Evolutionary conservation across 345 rosid genomes (phyloP).

Genomic region (Limnanthes douglasii): DNA sequence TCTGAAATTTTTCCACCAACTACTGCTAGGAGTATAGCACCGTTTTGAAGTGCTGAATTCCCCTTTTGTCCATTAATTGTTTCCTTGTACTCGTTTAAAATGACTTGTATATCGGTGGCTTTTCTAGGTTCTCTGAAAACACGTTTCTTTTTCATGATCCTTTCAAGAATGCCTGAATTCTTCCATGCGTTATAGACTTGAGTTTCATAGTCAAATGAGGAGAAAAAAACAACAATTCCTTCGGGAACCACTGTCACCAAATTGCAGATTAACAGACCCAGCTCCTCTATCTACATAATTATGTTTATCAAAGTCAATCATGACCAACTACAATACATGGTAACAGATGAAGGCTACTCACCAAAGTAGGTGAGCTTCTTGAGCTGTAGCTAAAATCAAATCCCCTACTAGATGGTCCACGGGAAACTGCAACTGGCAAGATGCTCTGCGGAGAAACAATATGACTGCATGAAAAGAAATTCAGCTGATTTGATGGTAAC

Average conservation of each 20-base stretch:
- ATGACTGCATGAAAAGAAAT: slow-evolving; percentile 82
- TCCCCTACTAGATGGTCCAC: slow-evolving; percentile 66
- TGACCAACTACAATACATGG: too few relatives aligned
- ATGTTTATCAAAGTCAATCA: slow-evolving; percentile 7
- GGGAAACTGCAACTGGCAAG: slow-evolving; percentile 65
- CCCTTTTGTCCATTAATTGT: slow-evolving; percentile 26
- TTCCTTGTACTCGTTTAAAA: slow-evolving; percentile 77
- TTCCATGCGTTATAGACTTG: slow-evolving; percentile 72
- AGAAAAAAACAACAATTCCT: slow-evolving; percentile 87
- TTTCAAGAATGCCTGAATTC: slow-evolving; percentile 54
- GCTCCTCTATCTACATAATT: slow-evolving; percentile 58
- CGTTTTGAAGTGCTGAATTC: slow-evolving; percentile 23
- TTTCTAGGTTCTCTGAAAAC: slow-evolving; percentile 83
- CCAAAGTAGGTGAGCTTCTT: slow-evolving; percentile 53
- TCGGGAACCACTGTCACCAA: slow-evolving; percentile 65
- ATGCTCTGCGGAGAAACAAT: slow-evolving; percentile 76
- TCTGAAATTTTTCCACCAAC: slow-evolving; percentile 99
- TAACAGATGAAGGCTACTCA: slow-evolving; percentile 16
- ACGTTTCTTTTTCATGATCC: slow-evolving; percentile 61
- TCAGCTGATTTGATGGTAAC: slow-evolving; percentile 46
- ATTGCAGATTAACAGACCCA: slow-evolving; percentile 78
- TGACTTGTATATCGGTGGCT: slow-evolving; percentile 42
- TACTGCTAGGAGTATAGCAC: slow-evolving; percentile 76
- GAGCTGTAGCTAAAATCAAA: slow-evolving; percentile 84
- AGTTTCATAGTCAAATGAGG: slow-evolving; percentile 80